These are phyloP conservation scores for Carallia pectinifolia DNA, from an alignment of 345 rosid species.

Conservation along the genomic window DNA sequence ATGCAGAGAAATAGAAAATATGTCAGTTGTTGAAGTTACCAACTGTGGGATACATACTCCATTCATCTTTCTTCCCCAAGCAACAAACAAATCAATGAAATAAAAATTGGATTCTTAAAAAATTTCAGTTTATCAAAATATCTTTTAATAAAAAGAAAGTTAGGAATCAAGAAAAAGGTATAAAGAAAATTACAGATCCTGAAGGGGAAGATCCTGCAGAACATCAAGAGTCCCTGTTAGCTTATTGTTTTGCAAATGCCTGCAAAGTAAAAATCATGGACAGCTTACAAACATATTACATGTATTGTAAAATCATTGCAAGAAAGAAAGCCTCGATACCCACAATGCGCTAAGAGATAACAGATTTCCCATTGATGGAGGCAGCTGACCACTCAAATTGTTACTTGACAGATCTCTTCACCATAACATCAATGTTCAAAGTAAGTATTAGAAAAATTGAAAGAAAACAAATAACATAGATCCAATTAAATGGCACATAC, in stretches of 20 bases:
- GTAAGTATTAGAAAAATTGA: constrained; percentile 15
- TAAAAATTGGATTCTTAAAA: neutral
- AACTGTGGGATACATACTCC: neutral
- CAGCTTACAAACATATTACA: neutral
- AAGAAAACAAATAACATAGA: neutral
- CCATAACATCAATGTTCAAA: constrained; percentile 19
- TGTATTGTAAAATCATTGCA: neutral
- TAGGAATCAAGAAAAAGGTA: constrained; percentile 5
- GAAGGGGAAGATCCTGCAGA: constrained; percentile 68
- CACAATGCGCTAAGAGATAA: constrained; percentile 68
- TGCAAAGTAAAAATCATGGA: constrained; percentile 29
- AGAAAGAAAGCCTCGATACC: constrained; percentile 25
- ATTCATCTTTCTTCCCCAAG: neutral
- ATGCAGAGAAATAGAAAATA: constrained; percentile 5
- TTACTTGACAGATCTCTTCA: constrained; percentile 80
- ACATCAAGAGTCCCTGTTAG: constrained; percentile 72
- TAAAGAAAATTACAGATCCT: constrained; percentile 52
- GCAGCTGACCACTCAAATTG: constrained; percentile 65
- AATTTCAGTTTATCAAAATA: neutral
- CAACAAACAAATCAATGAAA: neutral
- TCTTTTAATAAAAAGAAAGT: constrained; percentile 4
- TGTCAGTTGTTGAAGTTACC: constrained; percentile 22
- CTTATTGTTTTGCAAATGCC: constrained; percentile 81
- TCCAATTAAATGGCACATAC: constrained; percentile 37
- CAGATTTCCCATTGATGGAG: constrained; percentile 70